These are phyloP conservation scores for Rosa persica DNA, from an alignment of 306 rosid species.

Conservation along the genomic window DNA sequence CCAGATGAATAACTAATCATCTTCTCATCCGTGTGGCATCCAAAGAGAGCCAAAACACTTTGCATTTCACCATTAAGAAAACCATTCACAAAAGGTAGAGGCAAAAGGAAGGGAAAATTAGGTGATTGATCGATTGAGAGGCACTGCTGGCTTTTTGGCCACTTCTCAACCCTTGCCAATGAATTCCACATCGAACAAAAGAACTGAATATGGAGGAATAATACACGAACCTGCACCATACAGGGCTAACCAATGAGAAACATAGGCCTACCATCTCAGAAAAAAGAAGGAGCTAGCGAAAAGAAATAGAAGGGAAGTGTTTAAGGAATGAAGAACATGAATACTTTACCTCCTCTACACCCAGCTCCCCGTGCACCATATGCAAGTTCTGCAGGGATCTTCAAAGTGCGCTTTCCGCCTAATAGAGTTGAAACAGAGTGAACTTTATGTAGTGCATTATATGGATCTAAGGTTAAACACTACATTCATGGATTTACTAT, in stretches of 20 bases:
- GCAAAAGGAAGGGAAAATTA: neutral
- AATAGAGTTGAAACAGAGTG: neutral
- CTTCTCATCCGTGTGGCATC: conserved; percentile 3
- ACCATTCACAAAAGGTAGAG: neutral
- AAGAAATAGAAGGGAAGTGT: neutral
- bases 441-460: neutral
- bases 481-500: neutral
- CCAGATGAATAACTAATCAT: neutral
- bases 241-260: neutral
- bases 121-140: neutral
- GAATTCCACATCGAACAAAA: conserved; percentile 85
- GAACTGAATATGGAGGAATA: conserved; percentile 87
- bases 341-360: conserved; percentile 78
- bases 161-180: conserved; percentile 67
- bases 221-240: conserved; percentile 75
- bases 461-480: neutral
- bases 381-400: conserved; percentile 91
- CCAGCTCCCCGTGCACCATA: conserved; percentile 96
- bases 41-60: neutral
- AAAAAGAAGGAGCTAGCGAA: neutral
- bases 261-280: neutral
- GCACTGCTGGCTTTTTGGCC: neutral
- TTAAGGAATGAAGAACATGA: neutral
- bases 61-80: neutral
- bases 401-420: conserved; percentile 85